Evolutionary conservation across 805 yeast genomes (phyloP).

Genomic region (Komagataella populi): DNA sequence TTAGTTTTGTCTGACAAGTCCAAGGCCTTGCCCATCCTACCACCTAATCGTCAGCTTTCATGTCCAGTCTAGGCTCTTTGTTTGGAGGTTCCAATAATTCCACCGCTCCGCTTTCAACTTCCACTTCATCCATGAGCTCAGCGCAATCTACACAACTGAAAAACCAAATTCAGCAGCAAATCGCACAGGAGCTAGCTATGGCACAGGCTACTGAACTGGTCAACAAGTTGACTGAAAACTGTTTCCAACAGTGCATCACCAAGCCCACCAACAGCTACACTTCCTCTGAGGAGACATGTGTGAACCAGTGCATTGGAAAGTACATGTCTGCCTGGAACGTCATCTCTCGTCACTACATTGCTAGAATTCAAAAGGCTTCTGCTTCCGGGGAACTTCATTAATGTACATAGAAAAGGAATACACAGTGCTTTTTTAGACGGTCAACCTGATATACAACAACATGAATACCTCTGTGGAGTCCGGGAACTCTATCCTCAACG

Average conservation of each 20-base stretch:
- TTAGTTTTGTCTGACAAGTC: not conserved
- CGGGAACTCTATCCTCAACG: not conserved
- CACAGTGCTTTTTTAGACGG: not conserved
- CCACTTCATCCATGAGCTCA: not conserved
- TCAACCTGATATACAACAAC: too few relatives aligned
- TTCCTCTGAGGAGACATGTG: conserved; percentile 48
- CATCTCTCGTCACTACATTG: conserved; percentile 62
- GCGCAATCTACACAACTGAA: conserved; percentile 31
- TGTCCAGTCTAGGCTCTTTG: conserved; percentile 1
- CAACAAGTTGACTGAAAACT: conserved; percentile 72
- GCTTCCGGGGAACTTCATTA: not conserved
- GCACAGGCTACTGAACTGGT: conserved; percentile 85
- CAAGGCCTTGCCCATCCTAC: not conserved
- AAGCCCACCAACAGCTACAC: conserved; percentile 41
- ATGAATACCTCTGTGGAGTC: not conserved
- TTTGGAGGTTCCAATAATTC: conserved; percentile 1
- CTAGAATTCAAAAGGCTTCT: conserved; percentile 50
- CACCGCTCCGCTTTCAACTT: conserved; percentile 1
- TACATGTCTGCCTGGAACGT: conserved; percentile 89
- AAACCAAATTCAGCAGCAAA: conserved; percentile 52
- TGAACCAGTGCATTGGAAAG: conserved; percentile 69
- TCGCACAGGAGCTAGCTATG: conserved; percentile 76
- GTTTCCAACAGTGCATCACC: conserved; percentile 66
- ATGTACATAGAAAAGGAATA: not conserved
- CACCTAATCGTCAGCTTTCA: not conserved